These are phyloP conservation scores for Erysimum cheiranthoides DNA, from an alignment of 345 rosid genomes.

Conservation along the genomic window DNA sequence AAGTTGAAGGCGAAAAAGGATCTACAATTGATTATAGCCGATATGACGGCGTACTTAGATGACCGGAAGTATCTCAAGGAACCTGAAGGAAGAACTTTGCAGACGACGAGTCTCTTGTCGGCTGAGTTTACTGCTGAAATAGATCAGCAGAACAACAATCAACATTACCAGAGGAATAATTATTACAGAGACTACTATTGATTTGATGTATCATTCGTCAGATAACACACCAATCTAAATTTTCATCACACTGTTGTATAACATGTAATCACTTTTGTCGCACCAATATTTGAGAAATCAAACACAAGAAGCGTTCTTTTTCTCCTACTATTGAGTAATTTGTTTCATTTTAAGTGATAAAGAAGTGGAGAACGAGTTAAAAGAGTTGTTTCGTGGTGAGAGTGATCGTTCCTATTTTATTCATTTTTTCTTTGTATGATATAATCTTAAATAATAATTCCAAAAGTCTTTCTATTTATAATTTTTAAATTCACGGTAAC, in stretches of 20 bases:
- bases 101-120: constrained; percentile 50
- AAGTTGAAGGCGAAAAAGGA: constrained; percentile 58
- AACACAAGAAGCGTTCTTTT: neutral
- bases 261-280: neutral
- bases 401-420: neutral
- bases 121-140: constrained; percentile 49
- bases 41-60: constrained; percentile 64
- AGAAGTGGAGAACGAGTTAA: constrained; percentile 38
- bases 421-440: neutral
- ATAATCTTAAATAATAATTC: neutral
- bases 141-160: constrained; percentile 36
- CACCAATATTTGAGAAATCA: neutral
- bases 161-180: constrained; percentile 36
- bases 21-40: constrained; percentile 51
- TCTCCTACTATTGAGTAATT: neutral
- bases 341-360: neutral
- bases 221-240: neutral
- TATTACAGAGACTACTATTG: constrained; percentile 9
- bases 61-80: constrained; percentile 62
- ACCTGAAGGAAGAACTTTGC: constrained; percentile 71
- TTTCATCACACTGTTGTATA: constrained; percentile 13
- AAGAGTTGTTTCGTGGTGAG: constrained; percentile 43
- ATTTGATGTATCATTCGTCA: neutral
- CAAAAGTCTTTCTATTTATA: constrained; percentile 3
- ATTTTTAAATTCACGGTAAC: neutral